Conservation (phyloP, 768 basidiomycete genomes). For the Calocybe indica region DNA sequence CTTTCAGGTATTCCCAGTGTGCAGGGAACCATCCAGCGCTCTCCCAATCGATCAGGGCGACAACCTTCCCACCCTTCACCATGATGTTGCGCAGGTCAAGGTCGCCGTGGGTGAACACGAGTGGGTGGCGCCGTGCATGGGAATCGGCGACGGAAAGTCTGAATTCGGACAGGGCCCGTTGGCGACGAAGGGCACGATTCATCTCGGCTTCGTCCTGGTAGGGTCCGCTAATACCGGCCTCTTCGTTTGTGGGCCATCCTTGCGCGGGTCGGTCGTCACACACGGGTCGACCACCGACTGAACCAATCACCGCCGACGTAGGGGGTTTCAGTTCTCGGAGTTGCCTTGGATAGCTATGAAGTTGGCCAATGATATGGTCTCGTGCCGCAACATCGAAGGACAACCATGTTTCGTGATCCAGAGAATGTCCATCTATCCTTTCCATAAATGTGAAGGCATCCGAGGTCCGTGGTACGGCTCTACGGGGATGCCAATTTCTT, state of each 20-base stretch:
- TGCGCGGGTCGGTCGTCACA: conserved; percentile 5
- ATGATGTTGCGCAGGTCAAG: conserved; percentile 35
- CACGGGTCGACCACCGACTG: conserved; percentile 4
- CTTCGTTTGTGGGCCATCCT: conserved; percentile 4
- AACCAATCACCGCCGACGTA: background rate
- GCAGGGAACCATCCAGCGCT: conserved; percentile 25
- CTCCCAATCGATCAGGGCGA: conserved; percentile 29
- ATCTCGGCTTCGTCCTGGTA: too few relatives aligned
- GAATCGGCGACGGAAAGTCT: conserved; percentile 5
- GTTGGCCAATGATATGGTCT: conserved; percentile 1
- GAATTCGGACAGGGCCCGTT: background rate
- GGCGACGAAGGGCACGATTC: too few relatives aligned
- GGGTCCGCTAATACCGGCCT: conserved; percentile 3
- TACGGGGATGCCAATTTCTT: too few relatives aligned
- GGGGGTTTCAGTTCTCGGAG: conserved; percentile 3
- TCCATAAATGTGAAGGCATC: conserved; percentile 5
- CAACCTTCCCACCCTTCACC: conserved; percentile 20
- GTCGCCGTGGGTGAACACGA: conserved; percentile 34
- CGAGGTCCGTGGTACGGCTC: too few relatives aligned
- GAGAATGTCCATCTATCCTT: background rate
- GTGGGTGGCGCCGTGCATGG: conserved; percentile 1
- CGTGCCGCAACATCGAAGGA: conserved; percentile 5
- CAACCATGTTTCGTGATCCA: conserved; percentile 1
- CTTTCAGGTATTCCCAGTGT: conserved; percentile 22
- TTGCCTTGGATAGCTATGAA: conserved; percentile 2